Percentiles rank a stretch among this genome's conserved stretches.
Evolutionary conservation across 352 stramenopile species (phyloP).

Genomic region (Thalassiosira mediterranea): DNA sequence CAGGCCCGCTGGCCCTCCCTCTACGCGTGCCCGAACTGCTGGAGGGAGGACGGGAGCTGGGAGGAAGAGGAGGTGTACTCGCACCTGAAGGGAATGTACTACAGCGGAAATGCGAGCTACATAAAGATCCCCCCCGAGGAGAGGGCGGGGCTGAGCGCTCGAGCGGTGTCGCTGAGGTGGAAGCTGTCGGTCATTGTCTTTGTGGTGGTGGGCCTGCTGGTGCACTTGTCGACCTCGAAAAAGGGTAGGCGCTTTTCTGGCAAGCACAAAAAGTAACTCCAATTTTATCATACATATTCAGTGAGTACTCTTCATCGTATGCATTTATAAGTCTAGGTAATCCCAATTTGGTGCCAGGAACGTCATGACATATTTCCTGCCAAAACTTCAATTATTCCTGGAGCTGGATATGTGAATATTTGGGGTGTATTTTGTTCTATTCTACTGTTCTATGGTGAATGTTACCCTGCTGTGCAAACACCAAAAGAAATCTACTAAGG

Average conservation of each 20-base stretch:
- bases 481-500: too few species aligned
- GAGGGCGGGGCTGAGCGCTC: background rate
- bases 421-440: too few species aligned
- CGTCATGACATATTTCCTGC: too few species aligned
- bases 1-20: constrained; percentile 62
- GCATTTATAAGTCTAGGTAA: too few species aligned
- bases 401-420: too few species aligned
- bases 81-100: constrained; percentile 63
- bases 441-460: too few species aligned
- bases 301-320: too few species aligned
- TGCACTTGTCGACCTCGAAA: constrained; percentile 9
- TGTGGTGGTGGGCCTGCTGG: constrained; percentile 1
- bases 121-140: constrained; percentile 21
- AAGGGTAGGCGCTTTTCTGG: constrained; percentile 1
- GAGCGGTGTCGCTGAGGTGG: constrained; percentile 8
- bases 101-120: constrained; percentile 41
- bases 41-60: constrained; percentile 61
- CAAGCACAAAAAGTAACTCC: constrained; percentile 13
- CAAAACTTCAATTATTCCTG: too few species aligned
- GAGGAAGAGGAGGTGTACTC: constrained; percentile 64
- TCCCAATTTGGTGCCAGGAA: too few species aligned
- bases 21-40: constrained; percentile 67
- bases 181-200: constrained; percentile 13
- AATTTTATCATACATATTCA: too few species aligned
- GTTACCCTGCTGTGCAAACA: too few species aligned